A percentile compares a stretch with the other conserved stretches of the same genome.
These are phyloP conservation scores for Fraxinus floribunda DNA, from an alignment of 305 asterid species.

Conservation along the genomic window DNA sequence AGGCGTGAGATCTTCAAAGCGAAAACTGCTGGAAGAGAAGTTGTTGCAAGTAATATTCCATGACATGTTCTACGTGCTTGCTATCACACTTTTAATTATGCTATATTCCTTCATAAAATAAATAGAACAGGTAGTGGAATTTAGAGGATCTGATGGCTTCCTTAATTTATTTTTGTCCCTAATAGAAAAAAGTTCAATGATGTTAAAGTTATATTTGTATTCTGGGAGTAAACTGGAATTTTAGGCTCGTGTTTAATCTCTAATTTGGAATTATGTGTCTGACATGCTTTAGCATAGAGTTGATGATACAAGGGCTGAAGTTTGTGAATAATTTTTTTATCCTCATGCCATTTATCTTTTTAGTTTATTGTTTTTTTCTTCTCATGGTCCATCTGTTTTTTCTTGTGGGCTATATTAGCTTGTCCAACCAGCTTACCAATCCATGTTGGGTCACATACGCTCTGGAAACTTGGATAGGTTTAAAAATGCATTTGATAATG, in stretches of 20 bases:
- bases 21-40: constrained; percentile 52
- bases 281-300: not conserved
- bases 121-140: not conserved
- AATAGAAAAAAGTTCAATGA: not conserved
- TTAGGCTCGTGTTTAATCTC: not conserved
- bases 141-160: not conserved
- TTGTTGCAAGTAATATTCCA: constrained; percentile 42
- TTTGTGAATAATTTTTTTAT: not conserved
- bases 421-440: constrained; percentile 90
- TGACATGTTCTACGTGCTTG: not conserved
- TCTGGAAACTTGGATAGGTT: constrained; percentile 74
- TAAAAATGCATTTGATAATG: constrained; percentile 66
- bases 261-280: not conserved
- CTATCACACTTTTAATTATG: not conserved
- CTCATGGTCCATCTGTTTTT: constrained; percentile 14
- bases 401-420: constrained; percentile 49
- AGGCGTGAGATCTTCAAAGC: constrained; percentile 44
- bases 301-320: constrained; percentile 1
- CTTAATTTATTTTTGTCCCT: not conserved
- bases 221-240: not conserved
- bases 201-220: not conserved
- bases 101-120: not conserved
- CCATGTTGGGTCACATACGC: constrained; percentile 88
- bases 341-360: not conserved
- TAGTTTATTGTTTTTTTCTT: not conserved